phyloP scores from a whole-genome alignment of 148 eudicot genomes.

The Cornus suecica region DNA sequence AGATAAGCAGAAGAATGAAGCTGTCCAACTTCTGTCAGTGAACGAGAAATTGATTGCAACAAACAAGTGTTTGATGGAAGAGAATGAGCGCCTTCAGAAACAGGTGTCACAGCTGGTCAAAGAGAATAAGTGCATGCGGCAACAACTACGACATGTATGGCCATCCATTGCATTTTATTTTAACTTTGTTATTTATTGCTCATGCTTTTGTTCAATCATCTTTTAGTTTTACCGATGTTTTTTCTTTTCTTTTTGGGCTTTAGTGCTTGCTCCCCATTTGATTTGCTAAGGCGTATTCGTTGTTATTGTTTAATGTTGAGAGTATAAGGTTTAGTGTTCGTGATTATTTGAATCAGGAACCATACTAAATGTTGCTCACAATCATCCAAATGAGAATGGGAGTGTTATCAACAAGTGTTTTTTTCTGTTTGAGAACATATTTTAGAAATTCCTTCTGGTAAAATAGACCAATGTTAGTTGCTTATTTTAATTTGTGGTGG shows the following conservation, averaged over 20 bases:
- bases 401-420: too few species aligned
- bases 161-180: neutral
- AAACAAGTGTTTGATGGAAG: slow-evolving; percentile 56
- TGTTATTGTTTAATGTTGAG: neutral
- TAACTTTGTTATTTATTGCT: neutral
- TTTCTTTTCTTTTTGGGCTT: too few species aligned
- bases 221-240: neutral
- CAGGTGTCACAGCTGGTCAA: slow-evolving; percentile 45
- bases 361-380: neutral
- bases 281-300: neutral
- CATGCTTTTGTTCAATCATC: neutral
- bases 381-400: neutral
- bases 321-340: neutral
- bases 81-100: slow-evolving; percentile 52
- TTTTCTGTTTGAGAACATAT: too few species aligned
- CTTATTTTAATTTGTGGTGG: too few species aligned
- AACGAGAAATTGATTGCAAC: slow-evolving; percentile 39
- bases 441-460: too few species aligned
- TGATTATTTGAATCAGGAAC: too few species aligned
- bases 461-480: too few species aligned
- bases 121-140: slow-evolving; percentile 43
- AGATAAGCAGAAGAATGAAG: slow-evolving; percentile 50
- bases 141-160: slow-evolving; percentile 41
- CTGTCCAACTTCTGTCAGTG: slow-evolving; percentile 36
- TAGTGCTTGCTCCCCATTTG: slow-evolving; percentile 5